Percentiles rank a stretch among this genome's conserved stretches.
Evolutionary conservation across 2,329 filamentous ascomycete species (phyloP).

Genomic region (Sporothrix schenckii): DNA sequence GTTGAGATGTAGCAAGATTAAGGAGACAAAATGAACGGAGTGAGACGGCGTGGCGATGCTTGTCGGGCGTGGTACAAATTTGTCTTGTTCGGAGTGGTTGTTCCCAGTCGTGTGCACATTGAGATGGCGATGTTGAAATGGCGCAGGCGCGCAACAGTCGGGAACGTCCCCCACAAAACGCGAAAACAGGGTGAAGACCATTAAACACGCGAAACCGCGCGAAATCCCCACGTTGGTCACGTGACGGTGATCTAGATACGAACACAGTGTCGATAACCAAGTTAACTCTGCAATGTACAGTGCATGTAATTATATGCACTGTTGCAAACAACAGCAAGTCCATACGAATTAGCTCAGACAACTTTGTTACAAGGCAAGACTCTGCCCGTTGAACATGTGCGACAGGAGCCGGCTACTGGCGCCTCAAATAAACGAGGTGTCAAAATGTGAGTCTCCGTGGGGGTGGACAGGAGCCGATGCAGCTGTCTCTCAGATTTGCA

Average conservation of each 20-base stretch:
- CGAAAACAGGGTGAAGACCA: slow-evolving; percentile 23
- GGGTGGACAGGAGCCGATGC: slow-evolving; percentile 23
- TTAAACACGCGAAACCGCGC: slow-evolving; percentile 35
- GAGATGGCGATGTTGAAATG: slow-evolving; percentile 15
- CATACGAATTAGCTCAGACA: neutral
- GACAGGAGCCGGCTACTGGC: slow-evolving; percentile 10
- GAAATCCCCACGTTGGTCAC: slow-evolving; percentile 37
- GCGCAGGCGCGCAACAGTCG: neutral
- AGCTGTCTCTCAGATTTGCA: slow-evolving; percentile 5
- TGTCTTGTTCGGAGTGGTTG: slow-evolving; percentile 11
- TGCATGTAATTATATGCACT: neutral
- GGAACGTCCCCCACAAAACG: slow-evolving; percentile 15
- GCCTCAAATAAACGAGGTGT: slow-evolving; percentile 25
- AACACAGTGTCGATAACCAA: neutral
- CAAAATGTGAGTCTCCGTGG: slow-evolving; percentile 20
- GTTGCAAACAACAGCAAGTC: neutral
- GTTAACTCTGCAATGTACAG: neutral
- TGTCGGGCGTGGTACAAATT: neutral
- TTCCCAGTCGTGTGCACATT: slow-evolving; percentile 6
- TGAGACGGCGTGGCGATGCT: neutral
- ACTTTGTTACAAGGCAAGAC: slow-evolving; percentile 19
- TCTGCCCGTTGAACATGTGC: slow-evolving; percentile 11
- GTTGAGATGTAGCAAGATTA: neutral
- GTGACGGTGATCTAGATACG: slow-evolving; percentile 17
- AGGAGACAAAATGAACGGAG: neutral